phyloP scores from a whole-genome alignment of 73 alveolate genomes.

The Urostyla sp. region DNA sequence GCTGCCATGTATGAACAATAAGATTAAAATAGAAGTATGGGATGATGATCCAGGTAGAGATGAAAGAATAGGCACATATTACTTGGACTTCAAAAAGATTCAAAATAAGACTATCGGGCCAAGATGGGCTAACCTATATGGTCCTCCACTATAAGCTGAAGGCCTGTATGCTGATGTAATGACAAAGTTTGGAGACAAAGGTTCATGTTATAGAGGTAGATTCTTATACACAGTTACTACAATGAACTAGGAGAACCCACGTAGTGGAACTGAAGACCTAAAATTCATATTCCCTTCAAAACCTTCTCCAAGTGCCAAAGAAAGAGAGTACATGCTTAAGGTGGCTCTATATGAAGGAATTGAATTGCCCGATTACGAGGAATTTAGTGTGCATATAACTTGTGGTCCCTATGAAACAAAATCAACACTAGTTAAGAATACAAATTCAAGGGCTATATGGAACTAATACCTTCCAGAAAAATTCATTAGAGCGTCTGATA shows the following conservation, averaged over 20 bases:
- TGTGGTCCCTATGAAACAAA: constrained; percentile 80
- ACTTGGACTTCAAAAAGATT: constrained; percentile 44
- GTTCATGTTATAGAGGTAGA: constrained; percentile 86
- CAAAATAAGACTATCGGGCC: constrained; percentile 64
- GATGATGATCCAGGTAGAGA: constrained; percentile 55
- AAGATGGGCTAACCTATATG: constrained; percentile 81
- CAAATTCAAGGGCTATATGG: constrained; percentile 68
- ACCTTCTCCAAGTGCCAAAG: constrained; percentile 76
- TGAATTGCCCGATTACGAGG: constrained; percentile 76
- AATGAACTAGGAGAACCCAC: constrained; percentile 72
- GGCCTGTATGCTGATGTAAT: constrained; percentile 79
- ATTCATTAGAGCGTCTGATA: constrained; percentile 72
- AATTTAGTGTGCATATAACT: constrained; percentile 62
- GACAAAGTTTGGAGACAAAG: constrained; percentile 79
- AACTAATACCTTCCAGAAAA: constrained; percentile 73
- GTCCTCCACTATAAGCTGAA: constrained; percentile 76
- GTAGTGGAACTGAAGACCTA: constrained; percentile 67
- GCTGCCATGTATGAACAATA: constrained; percentile 59
- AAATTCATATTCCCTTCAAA: constrained; percentile 67
- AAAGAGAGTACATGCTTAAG: constrained; percentile 67
- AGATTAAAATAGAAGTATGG: constrained; percentile 63
- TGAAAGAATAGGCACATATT: constrained; percentile 63
- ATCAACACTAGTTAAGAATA: constrained; percentile 25
- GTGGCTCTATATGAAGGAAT: constrained; percentile 83
- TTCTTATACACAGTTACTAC: constrained; percentile 57